A percentile compares a stretch with the other conserved stretches of the same genome.
Evolutionary conservation across 1,139 yeast species (phyloP).

Genomic region (Eremothecium coryli): DNA sequence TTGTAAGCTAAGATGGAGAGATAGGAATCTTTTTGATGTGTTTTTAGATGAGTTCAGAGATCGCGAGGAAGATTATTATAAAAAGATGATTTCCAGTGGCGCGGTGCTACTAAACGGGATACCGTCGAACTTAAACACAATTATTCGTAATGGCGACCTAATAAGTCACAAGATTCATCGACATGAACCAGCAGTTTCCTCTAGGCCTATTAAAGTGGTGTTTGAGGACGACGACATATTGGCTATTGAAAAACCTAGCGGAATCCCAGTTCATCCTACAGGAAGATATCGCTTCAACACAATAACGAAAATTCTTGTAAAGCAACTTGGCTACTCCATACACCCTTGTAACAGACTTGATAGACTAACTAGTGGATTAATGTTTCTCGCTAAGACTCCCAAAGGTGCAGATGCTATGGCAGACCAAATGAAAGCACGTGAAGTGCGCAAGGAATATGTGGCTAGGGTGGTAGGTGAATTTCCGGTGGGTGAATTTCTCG

Average conservation of each 20-base stretch:
- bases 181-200: constrained; percentile 85
- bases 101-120: constrained; percentile 62
- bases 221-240: constrained; percentile 70
- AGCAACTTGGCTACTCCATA: constrained; percentile 51
- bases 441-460: constrained; percentile 71
- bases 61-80: constrained; percentile 59
- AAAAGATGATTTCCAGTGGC: constrained; percentile 59
- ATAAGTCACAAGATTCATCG: constrained; percentile 77
- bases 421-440: constrained; percentile 63
- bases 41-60: constrained; percentile 82
- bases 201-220: constrained; percentile 61
- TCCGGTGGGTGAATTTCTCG: constrained; percentile 45
- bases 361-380: constrained; percentile 83
- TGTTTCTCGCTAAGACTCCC: constrained; percentile 83
- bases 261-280: constrained; percentile 94
- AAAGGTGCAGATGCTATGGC: constrained; percentile 73
- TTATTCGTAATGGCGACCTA: constrained; percentile 74
- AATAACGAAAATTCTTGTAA: constrained; percentile 70
- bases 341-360: constrained; percentile 93
- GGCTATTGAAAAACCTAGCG: constrained; percentile 90
- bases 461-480: constrained; percentile 85
- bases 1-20: constrained; percentile 89
- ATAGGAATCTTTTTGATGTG: constrained; percentile 64
- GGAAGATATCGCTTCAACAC: constrained; percentile 86
- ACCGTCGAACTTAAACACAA: constrained; percentile 54